A percentile compares a stretch with the other conserved stretches of the same genome.
phyloP scores from a whole-genome alignment of 2,329 filamentous ascomycete species.

The Epichloe hybrida region DNA sequence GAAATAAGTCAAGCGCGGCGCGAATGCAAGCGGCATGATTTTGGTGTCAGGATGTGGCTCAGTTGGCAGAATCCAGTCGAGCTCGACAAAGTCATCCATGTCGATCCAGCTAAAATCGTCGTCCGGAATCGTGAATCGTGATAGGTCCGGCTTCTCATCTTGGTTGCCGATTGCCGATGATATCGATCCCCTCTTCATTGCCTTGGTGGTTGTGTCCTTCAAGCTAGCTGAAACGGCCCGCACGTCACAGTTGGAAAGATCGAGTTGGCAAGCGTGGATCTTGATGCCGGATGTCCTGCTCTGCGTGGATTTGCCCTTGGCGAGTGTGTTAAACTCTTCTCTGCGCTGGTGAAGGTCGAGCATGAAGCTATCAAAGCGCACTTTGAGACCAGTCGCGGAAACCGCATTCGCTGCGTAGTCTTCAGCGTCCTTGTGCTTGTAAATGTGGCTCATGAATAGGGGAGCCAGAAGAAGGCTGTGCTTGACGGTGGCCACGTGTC shows the following conservation, averaged over 20 bases:
- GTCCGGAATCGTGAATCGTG: slow-evolving; percentile 88
- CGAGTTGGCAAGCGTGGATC: slow-evolving; percentile 86
- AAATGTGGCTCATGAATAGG: slow-evolving; percentile 89
- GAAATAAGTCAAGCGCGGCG: slow-evolving; percentile 94
- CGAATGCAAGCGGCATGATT: slow-evolving; percentile 82
- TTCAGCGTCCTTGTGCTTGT: slow-evolving; percentile 94
- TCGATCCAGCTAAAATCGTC: slow-evolving; percentile 95
- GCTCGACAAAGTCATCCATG: slow-evolving; percentile 97
- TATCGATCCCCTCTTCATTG: slow-evolving; percentile 49
- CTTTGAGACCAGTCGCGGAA: slow-evolving; percentile 90
- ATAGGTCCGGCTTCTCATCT: slow-evolving; percentile 56
- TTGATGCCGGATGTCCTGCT: slow-evolving; percentile 84
- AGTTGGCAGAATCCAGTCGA: slow-evolving; percentile 89
- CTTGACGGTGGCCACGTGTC: slow-evolving; percentile 96
- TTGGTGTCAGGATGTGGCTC: slow-evolving; percentile 86
- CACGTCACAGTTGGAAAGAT: slow-evolving; percentile 82
- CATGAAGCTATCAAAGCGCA: slow-evolving; percentile 93
- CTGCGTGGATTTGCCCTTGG: slow-evolving; percentile 61
- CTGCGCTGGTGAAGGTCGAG: slow-evolving; percentile 88
- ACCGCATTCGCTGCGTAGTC: slow-evolving; percentile 65
- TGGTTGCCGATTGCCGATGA: slow-evolving; percentile 38
- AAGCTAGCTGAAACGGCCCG: slow-evolving; percentile 88
- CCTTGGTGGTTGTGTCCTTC: slow-evolving; percentile 63
- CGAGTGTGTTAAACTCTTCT: slow-evolving; percentile 77
- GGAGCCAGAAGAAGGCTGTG: slow-evolving; percentile 89